Evolutionary conservation across 768 basidiomycete species (phyloP).

Genomic region (Phaeolepiota aurea): DNA sequence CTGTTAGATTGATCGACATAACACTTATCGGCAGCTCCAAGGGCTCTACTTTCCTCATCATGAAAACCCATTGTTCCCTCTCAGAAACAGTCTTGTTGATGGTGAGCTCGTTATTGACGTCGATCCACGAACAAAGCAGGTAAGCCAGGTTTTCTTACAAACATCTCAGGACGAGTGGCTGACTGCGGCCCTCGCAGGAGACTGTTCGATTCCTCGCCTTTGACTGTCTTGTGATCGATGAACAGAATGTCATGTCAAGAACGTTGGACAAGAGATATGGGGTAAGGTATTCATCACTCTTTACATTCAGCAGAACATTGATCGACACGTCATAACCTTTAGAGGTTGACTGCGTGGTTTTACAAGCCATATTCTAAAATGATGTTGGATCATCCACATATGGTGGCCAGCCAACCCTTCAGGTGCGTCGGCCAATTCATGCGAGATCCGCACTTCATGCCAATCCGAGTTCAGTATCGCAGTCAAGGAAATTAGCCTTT

Average conservation of each 20-base stretch:
- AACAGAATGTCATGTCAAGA: slow-evolving; percentile 79
- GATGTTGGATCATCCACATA: slow-evolving; percentile 59
- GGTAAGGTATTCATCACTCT: slow-evolving; percentile 38
- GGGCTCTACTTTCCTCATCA: slow-evolving; percentile 90
- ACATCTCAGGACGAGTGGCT: not conserved
- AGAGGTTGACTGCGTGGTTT: slow-evolving; percentile 81
- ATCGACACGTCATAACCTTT: slow-evolving; percentile 4
- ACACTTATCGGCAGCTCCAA: slow-evolving; percentile 64
- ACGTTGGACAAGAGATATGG: slow-evolving; percentile 85
- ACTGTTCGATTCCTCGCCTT: slow-evolving; percentile 80
- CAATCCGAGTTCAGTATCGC: slow-evolving; percentile 47
- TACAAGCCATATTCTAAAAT: slow-evolving; percentile 72
- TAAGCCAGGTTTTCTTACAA: slow-evolving; percentile 25
- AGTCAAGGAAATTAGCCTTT: slow-evolving; percentile 80
- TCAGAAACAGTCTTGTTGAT: slow-evolving; percentile 80
- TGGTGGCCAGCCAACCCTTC: slow-evolving; percentile 64
- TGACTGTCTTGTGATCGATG: slow-evolving; percentile 84
- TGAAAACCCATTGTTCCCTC: slow-evolving; percentile 55
- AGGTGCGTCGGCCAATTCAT: slow-evolving; percentile 40
- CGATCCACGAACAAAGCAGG: slow-evolving; percentile 66
- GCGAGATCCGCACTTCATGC: slow-evolving; percentile 6
- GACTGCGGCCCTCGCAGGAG: slow-evolving; percentile 40
- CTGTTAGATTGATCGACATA: slow-evolving; percentile 87
- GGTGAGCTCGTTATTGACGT: slow-evolving; percentile 92
- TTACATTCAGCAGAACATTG: no score